Conservation (phyloP, 805 yeast species). For the Phaffomyces opuntiae region DNA sequence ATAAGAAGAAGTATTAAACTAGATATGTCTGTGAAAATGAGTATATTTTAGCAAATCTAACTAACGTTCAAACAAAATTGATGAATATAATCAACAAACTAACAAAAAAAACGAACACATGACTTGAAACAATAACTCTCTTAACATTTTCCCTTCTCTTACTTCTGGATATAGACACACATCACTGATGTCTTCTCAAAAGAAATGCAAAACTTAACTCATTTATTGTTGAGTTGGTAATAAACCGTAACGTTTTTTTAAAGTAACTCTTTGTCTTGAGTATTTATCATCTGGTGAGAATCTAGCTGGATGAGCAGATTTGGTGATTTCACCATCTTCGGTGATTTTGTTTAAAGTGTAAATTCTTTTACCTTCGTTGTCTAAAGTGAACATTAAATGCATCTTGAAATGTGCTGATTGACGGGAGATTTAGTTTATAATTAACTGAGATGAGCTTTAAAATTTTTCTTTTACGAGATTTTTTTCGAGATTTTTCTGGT, state of each 20-base stretch:
- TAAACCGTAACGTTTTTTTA: conserved; percentile 88
- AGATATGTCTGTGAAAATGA: too few species aligned
- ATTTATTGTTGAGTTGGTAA: conserved; percentile 70
- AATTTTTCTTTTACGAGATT: background rate
- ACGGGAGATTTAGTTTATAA: background rate
- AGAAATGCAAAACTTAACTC: background rate
- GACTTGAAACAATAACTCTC: too few species aligned
- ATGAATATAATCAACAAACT: too few species aligned
- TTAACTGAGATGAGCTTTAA: conserved; percentile 3
- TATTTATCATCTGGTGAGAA: conserved; percentile 99
- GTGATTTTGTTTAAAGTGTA: conserved; percentile 85
- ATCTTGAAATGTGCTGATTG: conserved; percentile 32
- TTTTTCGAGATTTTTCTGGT: background rate
- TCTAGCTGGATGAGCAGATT: conserved; percentile 99
- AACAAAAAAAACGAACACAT: too few species aligned
- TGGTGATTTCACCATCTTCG: conserved; percentile 87
- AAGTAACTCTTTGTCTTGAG: conserved; percentile 97
- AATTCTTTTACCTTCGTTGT: conserved; percentile 90
- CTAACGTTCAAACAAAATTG: too few species aligned
- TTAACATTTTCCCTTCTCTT: too few species aligned
- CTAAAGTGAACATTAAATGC: conserved; percentile 99
- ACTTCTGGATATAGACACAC: too few species aligned
- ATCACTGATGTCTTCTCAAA: too few species aligned
- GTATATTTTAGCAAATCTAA: too few species aligned
- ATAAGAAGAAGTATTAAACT: background rate